Percentiles rank a stretch among this genome's conserved stretches.
phyloP scores from a whole-genome alignment of 306 rosid species.

The Boehmeria nivea region DNA sequence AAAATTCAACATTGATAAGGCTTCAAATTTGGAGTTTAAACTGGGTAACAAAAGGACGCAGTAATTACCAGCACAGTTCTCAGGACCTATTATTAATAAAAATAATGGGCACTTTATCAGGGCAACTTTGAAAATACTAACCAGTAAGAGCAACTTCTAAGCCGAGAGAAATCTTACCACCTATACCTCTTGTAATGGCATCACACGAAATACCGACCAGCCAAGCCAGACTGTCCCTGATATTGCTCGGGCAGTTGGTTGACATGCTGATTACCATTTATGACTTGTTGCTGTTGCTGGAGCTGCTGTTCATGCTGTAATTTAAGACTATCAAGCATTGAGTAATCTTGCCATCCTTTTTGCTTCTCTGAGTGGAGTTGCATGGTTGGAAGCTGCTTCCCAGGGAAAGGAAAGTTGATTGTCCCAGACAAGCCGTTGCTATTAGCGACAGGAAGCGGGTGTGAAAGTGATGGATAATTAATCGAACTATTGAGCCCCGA shows the following conservation, averaged over 20 bases:
- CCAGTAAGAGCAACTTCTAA: too few relatives aligned
- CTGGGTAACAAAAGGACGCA: conserved; percentile 47
- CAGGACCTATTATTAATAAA: conserved; percentile 46
- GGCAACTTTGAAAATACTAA: conserved; percentile 3
- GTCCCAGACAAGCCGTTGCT: conserved; percentile 31
- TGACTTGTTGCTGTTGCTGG: conserved; percentile 46
- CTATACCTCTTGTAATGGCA: conserved; percentile 42
- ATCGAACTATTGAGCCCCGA: too few relatives aligned
- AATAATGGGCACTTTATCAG: conserved; percentile 15
- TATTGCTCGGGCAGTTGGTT: conserved; percentile 68
- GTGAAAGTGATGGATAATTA: conserved; percentile 39
- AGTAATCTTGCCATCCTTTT: conserved; percentile 70
- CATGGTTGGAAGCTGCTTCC: conserved; percentile 78
- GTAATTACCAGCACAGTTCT: conserved; percentile 60
- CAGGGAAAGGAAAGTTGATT: conserved; percentile 67
- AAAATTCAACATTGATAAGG: conserved; percentile 52
- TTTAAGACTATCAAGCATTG: conserved; percentile 47
- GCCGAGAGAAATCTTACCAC: conserved; percentile 45
- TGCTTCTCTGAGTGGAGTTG: too few relatives aligned
- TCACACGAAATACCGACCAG: conserved; percentile 83
- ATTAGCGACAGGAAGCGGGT: conserved; percentile 34
- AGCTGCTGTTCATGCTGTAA: conserved; percentile 62
- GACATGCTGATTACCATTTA: conserved; percentile 58
- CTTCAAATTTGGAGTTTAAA: conserved; percentile 59
- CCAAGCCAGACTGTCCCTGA: conserved; percentile 86